A percentile compares a stretch with the other conserved stretches of the same genome.
Evolutionary conservation across 768 basidiomycete species (phyloP).

Genomic region (Wakefieldia striispora): DNA sequence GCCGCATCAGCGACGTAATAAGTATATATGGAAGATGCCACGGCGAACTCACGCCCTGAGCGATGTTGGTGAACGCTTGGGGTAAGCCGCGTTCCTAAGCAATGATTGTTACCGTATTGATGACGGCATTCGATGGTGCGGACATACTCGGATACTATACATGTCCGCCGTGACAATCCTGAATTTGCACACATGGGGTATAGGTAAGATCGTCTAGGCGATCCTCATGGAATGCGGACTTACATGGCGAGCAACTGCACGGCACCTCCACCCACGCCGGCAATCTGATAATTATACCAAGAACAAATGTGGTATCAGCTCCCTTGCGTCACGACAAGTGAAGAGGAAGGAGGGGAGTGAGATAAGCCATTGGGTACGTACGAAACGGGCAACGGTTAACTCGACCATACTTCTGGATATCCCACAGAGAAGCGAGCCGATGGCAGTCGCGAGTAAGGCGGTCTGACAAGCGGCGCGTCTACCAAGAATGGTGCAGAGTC

Average conservation of each 20-base stretch:
- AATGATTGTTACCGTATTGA: not conserved
- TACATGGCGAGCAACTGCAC: slow-evolving; percentile 21
- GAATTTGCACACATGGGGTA: not conserved
- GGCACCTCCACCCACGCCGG: slow-evolving; percentile 22
- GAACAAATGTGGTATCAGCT: not conserved
- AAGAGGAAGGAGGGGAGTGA: no score
- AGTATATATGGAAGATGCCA: not conserved
- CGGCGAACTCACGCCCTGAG: slow-evolving; percentile 12
- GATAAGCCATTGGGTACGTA: slow-evolving; percentile 33
- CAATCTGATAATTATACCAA: slow-evolving; percentile 8
- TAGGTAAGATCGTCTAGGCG: not conserved
- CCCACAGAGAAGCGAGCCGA: slow-evolving; percentile 66
- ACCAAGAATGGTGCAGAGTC: slow-evolving; percentile 72
- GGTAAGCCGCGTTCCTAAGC: slow-evolving; percentile 11
- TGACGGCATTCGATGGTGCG: not conserved
- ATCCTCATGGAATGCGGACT: not conserved
- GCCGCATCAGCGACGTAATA: not conserved
- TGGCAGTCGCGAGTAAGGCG: slow-evolving; percentile 55
- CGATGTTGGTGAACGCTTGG: slow-evolving; percentile 45
- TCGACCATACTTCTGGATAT: slow-evolving; percentile 64
- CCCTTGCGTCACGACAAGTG: not conserved
- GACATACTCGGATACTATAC: slow-evolving; percentile 18
- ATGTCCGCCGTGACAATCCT: slow-evolving; percentile 24
- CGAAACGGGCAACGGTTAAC: slow-evolving; percentile 68
- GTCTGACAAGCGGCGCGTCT: slow-evolving; percentile 63